Evolutionary conservation across 192 early-diverging fungal genomes (phyloP), one percentile per base, ranked within the genome.

Genomic region (Podila epicladia): DNA sequence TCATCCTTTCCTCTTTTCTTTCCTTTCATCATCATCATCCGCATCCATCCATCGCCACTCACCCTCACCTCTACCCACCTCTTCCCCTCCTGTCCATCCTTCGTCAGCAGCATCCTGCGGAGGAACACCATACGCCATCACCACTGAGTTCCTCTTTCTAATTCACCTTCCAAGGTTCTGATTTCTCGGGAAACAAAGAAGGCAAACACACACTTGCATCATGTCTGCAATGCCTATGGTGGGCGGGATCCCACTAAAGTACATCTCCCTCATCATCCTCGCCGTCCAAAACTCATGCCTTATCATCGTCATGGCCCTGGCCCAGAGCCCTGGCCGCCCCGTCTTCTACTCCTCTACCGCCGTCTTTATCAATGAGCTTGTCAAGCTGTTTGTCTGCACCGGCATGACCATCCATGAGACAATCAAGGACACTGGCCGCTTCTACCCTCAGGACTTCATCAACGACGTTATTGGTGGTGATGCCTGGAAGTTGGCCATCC

Each of bases 211-310:
- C 28, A 51, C 4, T 22, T 1, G 33, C 28, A 31, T 20, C 58
- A 84, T 84, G 83, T 68, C 76, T 7, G 31, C 73, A 33, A 61
- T 79, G 65, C 76, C 71, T 57, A 66, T 77, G 22, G 49, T 85
- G 22, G 72, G 80, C 22, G 80, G 80, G 45, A 74, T 97, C n/a
- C 95, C 94, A 32, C 85, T 96, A 31, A 97, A 96, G 76, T 96
- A 94, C 82, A 78, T 97, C 49, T 94, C 93, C 19, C 90, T 98
- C 5, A 64, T 96, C 22, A 92, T 93, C 13, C 91, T 98, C 13
- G 92, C 95, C 2, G 90, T 98, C 49, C 97, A 98, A 72, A 97
- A 97, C 84, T 93, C 93, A 64, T 85, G 89, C 22, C 83, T 94
- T 41, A 94, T 96, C 37, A 86, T 99, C 63, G 88, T 97, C 19